These are phyloP conservation scores for Fomitopsis pulvina DNA, from an alignment of 768 basidiomycete species.

Conservation along the genomic window DNA sequence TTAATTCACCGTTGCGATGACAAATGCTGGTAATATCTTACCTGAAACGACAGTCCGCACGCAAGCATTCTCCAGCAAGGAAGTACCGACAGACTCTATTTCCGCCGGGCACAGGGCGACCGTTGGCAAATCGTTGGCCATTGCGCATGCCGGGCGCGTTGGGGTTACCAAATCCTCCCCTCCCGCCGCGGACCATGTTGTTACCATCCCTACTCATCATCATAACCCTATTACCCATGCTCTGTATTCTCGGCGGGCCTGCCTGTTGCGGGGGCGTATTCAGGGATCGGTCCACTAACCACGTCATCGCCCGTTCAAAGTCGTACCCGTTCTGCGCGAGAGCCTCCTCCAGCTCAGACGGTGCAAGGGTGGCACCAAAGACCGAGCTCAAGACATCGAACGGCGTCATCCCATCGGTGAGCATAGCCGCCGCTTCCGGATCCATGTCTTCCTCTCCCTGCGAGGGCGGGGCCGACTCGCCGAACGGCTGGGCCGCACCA, in stretches of 20 bases:
- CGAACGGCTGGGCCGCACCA: neutral
- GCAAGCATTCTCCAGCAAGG: conserved; percentile 90
- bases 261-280: conserved; percentile 35
- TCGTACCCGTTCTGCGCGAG: conserved; percentile 85
- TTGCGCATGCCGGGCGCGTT: conserved; percentile 18
- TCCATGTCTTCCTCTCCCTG: conserved; percentile 29
- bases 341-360: conserved; percentile 91
- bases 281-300: conserved; percentile 74
- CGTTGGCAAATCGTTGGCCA: conserved; percentile 39
- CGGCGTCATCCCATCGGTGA: conserved; percentile 94
- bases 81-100: conserved; percentile 94
- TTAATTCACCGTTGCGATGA: neutral
- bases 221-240: conserved; percentile 62
- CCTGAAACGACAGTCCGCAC: conserved; percentile 98
- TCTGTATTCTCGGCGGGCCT: conserved; percentile 43
- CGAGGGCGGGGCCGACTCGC: conserved; percentile 4
- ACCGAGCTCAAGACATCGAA: conserved; percentile 94
- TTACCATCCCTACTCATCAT: conserved; percentile 52
- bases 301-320: conserved; percentile 93
- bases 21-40: too few relatives aligned
- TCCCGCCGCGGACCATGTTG: conserved; percentile 33
- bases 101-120: conserved; percentile 51
- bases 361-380: conserved; percentile 85
- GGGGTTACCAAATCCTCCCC: conserved; percentile 27
- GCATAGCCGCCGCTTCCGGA: conserved; percentile 48